Conservation (phyloP, 306 rosid genomes). For the Glycine soja region DNA sequence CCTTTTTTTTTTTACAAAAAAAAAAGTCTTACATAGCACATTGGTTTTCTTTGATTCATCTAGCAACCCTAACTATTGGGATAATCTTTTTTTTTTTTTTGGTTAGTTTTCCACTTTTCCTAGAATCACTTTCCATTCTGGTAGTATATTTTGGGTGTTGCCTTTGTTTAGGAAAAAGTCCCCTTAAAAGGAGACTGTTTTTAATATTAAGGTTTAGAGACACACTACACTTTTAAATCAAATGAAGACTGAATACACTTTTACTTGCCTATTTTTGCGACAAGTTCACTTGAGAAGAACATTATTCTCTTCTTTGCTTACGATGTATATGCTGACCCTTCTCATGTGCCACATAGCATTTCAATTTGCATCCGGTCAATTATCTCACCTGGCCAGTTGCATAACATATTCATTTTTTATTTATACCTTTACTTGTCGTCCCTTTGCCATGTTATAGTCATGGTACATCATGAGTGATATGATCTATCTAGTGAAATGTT, state of each 20-base stretch:
- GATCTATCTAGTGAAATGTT: conserved; percentile 35
- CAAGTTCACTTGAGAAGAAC: background rate
- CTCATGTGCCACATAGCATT: background rate
- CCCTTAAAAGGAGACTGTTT: background rate
- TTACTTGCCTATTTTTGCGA: background rate
- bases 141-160: background rate
- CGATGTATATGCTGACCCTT: conserved; percentile 1
- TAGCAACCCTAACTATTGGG: background rate
- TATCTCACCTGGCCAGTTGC: background rate
- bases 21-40: background rate
- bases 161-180: background rate
- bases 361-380: conserved; percentile 10
- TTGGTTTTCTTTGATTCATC: background rate
- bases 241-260: background rate
- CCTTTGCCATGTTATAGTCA: conserved; percentile 80
- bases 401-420: background rate
- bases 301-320: background rate
- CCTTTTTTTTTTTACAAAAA: background rate
- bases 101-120: background rate
- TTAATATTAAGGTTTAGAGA: background rate
- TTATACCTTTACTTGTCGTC: background rate
- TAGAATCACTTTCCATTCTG: background rate
- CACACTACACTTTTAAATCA: background rate
- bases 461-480: conserved; percentile 59
- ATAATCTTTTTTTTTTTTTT: background rate